phyloP scores from a whole-genome alignment of 345 rosid species.

The Rubroshorea leprosula region DNA sequence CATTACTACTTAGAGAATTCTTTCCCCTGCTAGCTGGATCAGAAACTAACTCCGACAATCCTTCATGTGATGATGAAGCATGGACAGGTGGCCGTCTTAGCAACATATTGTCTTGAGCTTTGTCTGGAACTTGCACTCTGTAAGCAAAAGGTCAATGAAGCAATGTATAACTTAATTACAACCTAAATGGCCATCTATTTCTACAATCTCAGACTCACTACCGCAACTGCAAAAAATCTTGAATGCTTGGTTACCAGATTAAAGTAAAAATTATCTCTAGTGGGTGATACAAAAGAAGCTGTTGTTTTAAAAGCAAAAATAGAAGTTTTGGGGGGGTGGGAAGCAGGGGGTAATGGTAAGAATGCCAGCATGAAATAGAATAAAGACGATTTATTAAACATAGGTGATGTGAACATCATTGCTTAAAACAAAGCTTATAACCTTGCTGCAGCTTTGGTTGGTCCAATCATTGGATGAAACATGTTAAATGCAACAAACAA shows the following conservation, averaged over 20 bases:
- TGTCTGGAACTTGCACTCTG: slow-evolving; percentile 25
- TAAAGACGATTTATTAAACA: too few species aligned
- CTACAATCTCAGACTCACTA: background rate
- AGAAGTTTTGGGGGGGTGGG: too few species aligned
- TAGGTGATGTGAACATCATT: too few species aligned
- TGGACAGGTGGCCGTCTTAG: slow-evolving; percentile 19
- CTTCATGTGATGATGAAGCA: slow-evolving; percentile 30
- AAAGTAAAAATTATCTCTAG: background rate
- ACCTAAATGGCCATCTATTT: background rate
- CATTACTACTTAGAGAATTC: slow-evolving; percentile 11
- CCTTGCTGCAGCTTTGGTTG: too few species aligned
- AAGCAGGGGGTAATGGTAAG: too few species aligned
- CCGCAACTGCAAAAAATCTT: background rate
- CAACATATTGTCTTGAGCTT: slow-evolving; percentile 23
- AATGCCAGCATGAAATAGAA: too few species aligned
- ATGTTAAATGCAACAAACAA: background rate
- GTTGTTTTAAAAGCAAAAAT: too few species aligned
- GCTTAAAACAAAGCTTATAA: too few species aligned
- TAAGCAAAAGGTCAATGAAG: background rate
- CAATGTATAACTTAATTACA: background rate
- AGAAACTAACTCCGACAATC: slow-evolving; percentile 20
- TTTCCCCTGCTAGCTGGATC: slow-evolving; percentile 18
- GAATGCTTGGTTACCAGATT: background rate
- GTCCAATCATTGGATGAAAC: too few species aligned
- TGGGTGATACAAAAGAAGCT: background rate